phyloP scores from a whole-genome alignment of 2,329 filamentous ascomycete species.

The Cytospora chrysosperma region DNA sequence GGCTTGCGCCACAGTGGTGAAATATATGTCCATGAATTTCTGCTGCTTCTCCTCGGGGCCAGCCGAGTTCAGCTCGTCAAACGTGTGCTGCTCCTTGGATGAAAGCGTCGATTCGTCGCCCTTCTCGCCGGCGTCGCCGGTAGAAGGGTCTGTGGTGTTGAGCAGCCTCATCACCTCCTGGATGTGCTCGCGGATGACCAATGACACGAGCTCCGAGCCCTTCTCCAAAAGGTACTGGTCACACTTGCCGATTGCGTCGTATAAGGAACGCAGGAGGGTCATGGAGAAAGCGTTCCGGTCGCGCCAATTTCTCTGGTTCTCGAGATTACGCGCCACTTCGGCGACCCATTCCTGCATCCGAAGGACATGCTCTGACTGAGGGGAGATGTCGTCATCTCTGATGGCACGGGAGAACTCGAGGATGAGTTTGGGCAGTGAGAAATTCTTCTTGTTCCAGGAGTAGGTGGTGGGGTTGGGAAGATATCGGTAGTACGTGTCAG shows the following conservation, averaged over 20 bases:
- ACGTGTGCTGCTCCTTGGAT: slow-evolving; percentile 28
- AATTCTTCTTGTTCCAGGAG: slow-evolving; percentile 51
- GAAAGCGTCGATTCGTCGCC: slow-evolving; percentile 16
- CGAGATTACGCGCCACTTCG: slow-evolving; percentile 21
- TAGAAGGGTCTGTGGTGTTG: slow-evolving; percentile 34
- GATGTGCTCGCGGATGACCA: slow-evolving; percentile 50
- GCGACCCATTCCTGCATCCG: slow-evolving; percentile 17
- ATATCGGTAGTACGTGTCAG: slow-evolving; percentile 49
- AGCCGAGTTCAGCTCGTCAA: slow-evolving; percentile 47
- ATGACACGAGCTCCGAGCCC: slow-evolving; percentile 38
- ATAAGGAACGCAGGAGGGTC: slow-evolving; percentile 39
- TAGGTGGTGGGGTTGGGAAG: slow-evolving; percentile 57
- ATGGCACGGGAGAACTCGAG: slow-evolving; percentile 38
- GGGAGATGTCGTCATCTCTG: slow-evolving; percentile 24
- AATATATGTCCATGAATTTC: slow-evolving; percentile 54
- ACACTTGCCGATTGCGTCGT: slow-evolving; percentile 41
- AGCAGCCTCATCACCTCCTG: slow-evolving; percentile 48
- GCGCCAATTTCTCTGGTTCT: slow-evolving; percentile 19
- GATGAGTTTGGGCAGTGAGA: slow-evolving; percentile 44
- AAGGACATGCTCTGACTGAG: slow-evolving; percentile 18
- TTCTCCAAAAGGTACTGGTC: slow-evolving; percentile 41
- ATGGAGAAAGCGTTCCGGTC: slow-evolving; percentile 32
- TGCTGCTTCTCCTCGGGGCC: slow-evolving; percentile 49
- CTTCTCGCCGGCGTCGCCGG: slow-evolving; percentile 11
- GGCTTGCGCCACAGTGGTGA: slow-evolving; percentile 41